These are phyloP conservation scores for Lasiosphaeria hispida DNA, from an alignment of 495 filamentous ascomycete genomes.

Conservation along the genomic window DNA sequence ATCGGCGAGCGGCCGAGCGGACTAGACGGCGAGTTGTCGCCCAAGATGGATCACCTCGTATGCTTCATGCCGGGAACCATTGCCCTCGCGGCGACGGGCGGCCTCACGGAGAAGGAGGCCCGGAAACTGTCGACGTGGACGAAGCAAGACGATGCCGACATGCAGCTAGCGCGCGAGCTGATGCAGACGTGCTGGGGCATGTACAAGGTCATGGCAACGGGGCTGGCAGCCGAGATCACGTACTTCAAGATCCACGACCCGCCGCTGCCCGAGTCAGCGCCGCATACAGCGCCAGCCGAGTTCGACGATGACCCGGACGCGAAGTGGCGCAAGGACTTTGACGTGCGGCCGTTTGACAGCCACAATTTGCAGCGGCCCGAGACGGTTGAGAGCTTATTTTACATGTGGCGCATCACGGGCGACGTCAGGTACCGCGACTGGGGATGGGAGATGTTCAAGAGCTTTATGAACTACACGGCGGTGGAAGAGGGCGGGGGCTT, in stretches of 20 bases:
- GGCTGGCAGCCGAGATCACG: conserved; percentile 87
- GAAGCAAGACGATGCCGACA: conserved; percentile 77
- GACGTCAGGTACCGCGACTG: conserved; percentile 88
- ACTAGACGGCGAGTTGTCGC: conserved; percentile 58
- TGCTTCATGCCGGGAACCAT: conserved; percentile 98
- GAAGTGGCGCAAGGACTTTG: conserved; percentile 70
- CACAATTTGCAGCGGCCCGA: conserved; percentile 98
- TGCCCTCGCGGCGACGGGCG: conserved; percentile 82
- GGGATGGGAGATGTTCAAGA: conserved; percentile 98
- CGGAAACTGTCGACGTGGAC: conserved; percentile 69
- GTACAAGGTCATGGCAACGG: conserved; percentile 83
- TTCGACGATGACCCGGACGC: conserved; percentile 52
- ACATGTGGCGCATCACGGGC: conserved; percentile 98
- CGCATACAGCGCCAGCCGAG: conserved; percentile 44
- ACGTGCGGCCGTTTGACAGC: conserved; percentile 69
- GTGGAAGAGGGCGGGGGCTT: conserved; percentile 76
- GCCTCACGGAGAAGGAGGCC: conserved; percentile 69
- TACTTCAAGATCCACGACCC: conserved; percentile 75
- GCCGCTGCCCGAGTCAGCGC: conserved; percentile 54
- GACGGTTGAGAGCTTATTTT: conserved; percentile 90
- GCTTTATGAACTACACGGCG: conserved; percentile 78
- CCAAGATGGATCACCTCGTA: conserved; percentile 98
- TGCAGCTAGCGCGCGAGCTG: conserved; percentile 79
- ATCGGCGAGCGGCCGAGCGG: conserved; percentile 82
- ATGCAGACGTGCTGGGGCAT: conserved; percentile 98